Percentiles rank a stretch among this genome's conserved stretches.
Conservation (phyloP, 192 early-diverging fungal genomes). For the Umbelopsis sp. region DNA sequence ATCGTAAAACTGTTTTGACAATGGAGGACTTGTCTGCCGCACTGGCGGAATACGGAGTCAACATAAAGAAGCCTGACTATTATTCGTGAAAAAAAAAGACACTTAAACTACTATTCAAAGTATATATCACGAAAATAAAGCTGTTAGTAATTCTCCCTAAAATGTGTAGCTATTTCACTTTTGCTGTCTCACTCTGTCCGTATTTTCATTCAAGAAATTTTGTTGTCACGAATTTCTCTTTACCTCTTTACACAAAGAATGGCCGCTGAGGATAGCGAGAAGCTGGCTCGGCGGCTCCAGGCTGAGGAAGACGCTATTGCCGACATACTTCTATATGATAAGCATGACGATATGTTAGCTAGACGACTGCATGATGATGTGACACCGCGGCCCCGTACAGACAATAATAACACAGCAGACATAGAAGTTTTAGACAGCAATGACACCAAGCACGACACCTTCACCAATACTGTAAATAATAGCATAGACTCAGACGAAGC, state of each 20-base stretch:
- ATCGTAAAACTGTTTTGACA: slow-evolving; percentile 85
- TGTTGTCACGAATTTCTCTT: not conserved
- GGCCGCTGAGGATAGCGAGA: slow-evolving; percentile 19
- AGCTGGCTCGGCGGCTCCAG: slow-evolving; percentile 17
- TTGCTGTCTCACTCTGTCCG: too few species aligned
- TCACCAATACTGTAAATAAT: slow-evolving; percentile 1
- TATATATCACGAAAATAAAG: too few species aligned
- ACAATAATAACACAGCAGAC: not conserved
- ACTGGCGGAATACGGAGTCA: slow-evolving; percentile 90
- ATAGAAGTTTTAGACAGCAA: not conserved
- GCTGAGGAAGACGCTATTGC: not conserved
- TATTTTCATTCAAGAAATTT: too few species aligned
- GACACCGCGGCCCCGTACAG: not conserved
- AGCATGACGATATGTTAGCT: not conserved
- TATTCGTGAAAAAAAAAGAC: slow-evolving; percentile 54
- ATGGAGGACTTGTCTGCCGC: slow-evolving; percentile 94
- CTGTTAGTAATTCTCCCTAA: too few species aligned
- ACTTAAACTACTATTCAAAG: too few species aligned
- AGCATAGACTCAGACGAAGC: slow-evolving; percentile 1
- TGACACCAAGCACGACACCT: not conserved
- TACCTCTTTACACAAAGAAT: not conserved
- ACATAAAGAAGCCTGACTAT: slow-evolving; percentile 95
- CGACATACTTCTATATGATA: not conserved
- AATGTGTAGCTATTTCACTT: too few species aligned
- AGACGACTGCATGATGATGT: not conserved